Percentiles rank a stretch among this genome's conserved stretches.
These are phyloP conservation scores for Pseudevernia furfuracea DNA, from an alignment of 495 filamentous ascomycete genomes.

Conservation along the genomic window DNA sequence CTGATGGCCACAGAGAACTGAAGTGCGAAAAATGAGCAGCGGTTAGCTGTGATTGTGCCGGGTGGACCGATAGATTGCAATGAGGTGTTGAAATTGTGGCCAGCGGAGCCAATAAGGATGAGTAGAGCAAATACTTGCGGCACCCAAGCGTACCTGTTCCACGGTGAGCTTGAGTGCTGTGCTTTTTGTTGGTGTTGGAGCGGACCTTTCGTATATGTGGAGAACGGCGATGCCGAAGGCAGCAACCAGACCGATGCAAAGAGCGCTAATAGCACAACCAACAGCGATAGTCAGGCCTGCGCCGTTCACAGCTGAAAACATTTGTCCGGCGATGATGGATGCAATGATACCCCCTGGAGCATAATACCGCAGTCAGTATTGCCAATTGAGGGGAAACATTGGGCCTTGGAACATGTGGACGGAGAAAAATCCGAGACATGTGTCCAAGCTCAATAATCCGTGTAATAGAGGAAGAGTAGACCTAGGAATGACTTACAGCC, in stretches of 20 bases:
- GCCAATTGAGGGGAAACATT: too few species aligned
- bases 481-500: conserved; percentile 39
- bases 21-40: conserved; percentile 58
- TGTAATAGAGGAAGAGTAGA: too few species aligned
- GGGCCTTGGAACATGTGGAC: too few species aligned
- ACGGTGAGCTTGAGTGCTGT: not conserved
- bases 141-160: conserved; percentile 50
- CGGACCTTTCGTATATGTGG: conserved; percentile 54
- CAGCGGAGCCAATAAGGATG: conserved; percentile 59
- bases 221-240: conserved; percentile 68
- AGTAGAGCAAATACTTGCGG: conserved; percentile 57
- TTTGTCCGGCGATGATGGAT: conserved; percentile 44
- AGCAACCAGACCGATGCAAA: conserved; percentile 55
- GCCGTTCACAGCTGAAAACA: conserved; percentile 49
- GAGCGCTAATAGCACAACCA: conserved; percentile 57
- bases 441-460: too few species aligned
- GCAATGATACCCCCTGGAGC: conserved; percentile 48
- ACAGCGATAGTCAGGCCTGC: conserved; percentile 53
- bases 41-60: conserved; percentile 45
- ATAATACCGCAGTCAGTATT: too few species aligned
- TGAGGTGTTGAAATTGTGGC: conserved; percentile 55
- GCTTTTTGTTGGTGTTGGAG: not conserved
- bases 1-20: conserved; percentile 48
- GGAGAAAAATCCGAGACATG: too few species aligned
- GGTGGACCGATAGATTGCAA: conserved; percentile 33